These are phyloP conservation scores for Aspergillus ruber DNA, from an alignment of 2,329 filamentous ascomycete genomes.

Conservation along the genomic window DNA sequence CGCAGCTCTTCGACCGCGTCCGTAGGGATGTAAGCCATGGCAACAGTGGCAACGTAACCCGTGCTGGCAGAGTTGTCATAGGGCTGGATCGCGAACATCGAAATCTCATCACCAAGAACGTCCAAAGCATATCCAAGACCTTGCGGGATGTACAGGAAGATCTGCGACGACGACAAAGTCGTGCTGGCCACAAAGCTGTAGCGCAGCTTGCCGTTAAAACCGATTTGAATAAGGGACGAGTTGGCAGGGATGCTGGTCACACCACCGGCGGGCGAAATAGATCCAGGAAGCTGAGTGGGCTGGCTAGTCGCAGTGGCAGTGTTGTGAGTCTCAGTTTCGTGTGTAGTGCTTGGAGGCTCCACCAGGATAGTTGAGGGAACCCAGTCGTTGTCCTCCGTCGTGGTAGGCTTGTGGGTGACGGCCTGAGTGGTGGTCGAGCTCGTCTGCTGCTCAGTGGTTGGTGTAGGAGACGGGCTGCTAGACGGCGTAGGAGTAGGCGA, in stretches of 20 bases:
- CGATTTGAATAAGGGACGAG: conserved; percentile 70
- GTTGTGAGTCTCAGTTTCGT: conserved; percentile 24
- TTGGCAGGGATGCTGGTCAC: conserved; percentile 54
- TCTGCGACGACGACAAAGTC: conserved; percentile 69
- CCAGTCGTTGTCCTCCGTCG: conserved; percentile 33
- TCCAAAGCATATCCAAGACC: conserved; percentile 62
- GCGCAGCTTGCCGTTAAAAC: conserved; percentile 73
- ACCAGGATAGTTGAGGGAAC: conserved; percentile 22
- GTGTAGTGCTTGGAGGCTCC: conserved; percentile 22
- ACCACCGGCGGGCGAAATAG: conserved; percentile 65
- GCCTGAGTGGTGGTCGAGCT: conserved; percentile 18
- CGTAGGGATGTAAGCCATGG: conserved; percentile 67
- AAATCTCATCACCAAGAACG: conserved; percentile 44
- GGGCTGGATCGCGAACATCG: conserved; percentile 67
- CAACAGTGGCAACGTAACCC: conserved; percentile 76
- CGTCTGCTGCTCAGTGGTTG: conserved; percentile 6
- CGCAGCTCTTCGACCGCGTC: conserved; percentile 62
- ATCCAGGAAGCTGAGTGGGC: conserved; percentile 62
- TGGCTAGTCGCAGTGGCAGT: conserved; percentile 38
- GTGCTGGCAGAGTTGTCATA: conserved; percentile 61
- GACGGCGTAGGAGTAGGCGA: conserved; percentile 12
- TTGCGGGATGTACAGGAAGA: conserved; percentile 70
- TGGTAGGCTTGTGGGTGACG: conserved; percentile 22
- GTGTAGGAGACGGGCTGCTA: conserved; percentile 13
- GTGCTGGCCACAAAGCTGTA: conserved; percentile 74